A percentile compares a stretch with the other conserved stretches of the same genome.
These are phyloP conservation scores for Dissophora ornata DNA, from an alignment of 192 early-diverging fungal species.

Conservation along the genomic window DNA sequence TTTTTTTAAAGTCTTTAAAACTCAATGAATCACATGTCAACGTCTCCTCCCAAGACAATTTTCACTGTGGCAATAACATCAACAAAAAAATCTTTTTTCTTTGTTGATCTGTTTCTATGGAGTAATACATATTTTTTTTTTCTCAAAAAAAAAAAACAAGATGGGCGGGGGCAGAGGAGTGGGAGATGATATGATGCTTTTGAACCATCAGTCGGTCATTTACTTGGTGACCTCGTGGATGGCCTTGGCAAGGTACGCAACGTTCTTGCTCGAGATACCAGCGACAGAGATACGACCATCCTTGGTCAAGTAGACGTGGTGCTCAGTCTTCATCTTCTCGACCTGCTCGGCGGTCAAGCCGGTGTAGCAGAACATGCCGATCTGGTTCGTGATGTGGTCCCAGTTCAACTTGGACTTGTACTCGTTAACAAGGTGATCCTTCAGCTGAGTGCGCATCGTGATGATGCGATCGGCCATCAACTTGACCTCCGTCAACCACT, in stretches of 20 bases:
- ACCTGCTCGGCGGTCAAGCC: conserved; percentile 89
- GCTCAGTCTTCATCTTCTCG: conserved; percentile 82
- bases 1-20: too few species aligned
- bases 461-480: conserved; percentile 98
- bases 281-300: conserved; percentile 98
- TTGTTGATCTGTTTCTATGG: too few species aligned
- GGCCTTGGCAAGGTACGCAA: conserved; percentile 95
- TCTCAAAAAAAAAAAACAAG: too few species aligned
- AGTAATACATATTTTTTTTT: too few species aligned
- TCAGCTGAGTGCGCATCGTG: conserved; percentile 85
- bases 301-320: conserved; percentile 92
- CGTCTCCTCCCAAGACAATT: too few species aligned
- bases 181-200: too few species aligned
- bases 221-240: conserved; percentile 95
- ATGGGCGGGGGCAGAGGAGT: too few species aligned
- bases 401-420: conserved; percentile 83
- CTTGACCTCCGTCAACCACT: conserved; percentile 95
- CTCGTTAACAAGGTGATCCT: conserved; percentile 82
- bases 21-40: too few species aligned
- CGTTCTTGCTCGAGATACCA: conserved; percentile 92
- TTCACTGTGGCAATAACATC: too few species aligned
- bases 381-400: conserved; percentile 94
- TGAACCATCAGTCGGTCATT: neutral
- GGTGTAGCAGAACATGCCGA: conserved; percentile 99
- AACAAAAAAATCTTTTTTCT: too few species aligned